phyloP scores from a whole-genome alignment of 2,329 filamentous ascomycete species.

The Verticillium albo-atrum region DNA sequence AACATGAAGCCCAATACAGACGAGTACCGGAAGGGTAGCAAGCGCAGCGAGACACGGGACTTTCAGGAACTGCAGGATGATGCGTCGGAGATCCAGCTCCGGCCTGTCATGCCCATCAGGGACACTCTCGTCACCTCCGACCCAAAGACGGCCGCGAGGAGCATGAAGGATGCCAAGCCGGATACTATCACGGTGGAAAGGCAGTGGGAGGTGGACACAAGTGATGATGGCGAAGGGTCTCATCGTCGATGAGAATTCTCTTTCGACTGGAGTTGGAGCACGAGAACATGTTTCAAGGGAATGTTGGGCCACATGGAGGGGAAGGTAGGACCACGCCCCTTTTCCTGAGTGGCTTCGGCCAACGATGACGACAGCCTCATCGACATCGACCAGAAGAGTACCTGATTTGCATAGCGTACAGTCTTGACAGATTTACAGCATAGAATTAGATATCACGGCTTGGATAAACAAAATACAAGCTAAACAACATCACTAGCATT shows the following conservation, averaged over 20 bases:
- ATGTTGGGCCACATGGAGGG: too few relatives aligned
- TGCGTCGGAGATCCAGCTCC: not conserved
- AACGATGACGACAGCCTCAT: too few relatives aligned
- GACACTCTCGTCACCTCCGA: not conserved
- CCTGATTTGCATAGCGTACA: too few relatives aligned
- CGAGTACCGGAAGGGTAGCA: not conserved
- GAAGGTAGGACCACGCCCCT: too few relatives aligned
- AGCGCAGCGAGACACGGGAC: not conserved
- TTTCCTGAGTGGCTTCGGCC: too few relatives aligned
- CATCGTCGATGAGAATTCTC: not conserved
- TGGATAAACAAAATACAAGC: too few relatives aligned
- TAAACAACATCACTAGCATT: too few relatives aligned
- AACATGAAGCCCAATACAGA: not conserved
- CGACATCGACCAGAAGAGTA: too few relatives aligned
- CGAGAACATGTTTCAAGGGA: not conserved
- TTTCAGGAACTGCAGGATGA: conserved; percentile 1
- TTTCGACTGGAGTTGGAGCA: not conserved
- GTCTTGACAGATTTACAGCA: too few relatives aligned
- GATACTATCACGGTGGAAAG: not conserved
- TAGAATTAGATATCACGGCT: too few relatives aligned
- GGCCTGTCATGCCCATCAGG: not conserved
- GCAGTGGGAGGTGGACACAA: not conserved
- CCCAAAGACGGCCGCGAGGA: not conserved
- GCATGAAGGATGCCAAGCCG: not conserved
- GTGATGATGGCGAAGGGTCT: not conserved